Evolutionary conservation across 192 early-diverging fungal genomes (phyloP).

Genomic region (Backusella macrospora): DNA sequence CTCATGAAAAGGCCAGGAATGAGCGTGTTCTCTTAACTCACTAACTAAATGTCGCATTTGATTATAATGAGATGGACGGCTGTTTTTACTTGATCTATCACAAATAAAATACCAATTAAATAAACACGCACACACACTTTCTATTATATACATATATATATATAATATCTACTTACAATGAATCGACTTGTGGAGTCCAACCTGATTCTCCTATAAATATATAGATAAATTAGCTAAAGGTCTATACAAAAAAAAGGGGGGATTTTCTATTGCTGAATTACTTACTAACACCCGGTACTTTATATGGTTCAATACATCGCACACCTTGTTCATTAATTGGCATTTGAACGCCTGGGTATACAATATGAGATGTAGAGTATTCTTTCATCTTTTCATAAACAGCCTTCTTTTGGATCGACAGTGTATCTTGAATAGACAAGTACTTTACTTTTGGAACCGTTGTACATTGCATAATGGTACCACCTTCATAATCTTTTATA

Average conservation of each 20-base stretch:
- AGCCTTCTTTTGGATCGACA: constrained; percentile 77
- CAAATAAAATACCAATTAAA: not conserved
- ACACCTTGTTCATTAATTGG: constrained; percentile 61
- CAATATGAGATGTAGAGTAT: constrained; percentile 70
- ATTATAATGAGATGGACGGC: constrained; percentile 60
- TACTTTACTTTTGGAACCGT: constrained; percentile 92
- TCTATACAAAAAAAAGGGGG: not conserved
- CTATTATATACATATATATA: not conserved
- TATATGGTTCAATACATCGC: constrained; percentile 70
- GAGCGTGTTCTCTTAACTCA: constrained; percentile 75
- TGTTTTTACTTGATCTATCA: constrained; percentile 44
- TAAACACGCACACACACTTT: no score
- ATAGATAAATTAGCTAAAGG: not conserved
- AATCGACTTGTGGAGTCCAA: constrained; percentile 90
- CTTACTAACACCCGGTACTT: constrained; percentile 75
- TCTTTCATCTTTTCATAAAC: constrained; percentile 85
- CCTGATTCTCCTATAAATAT: constrained; percentile 73
- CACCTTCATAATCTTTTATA: constrained; percentile 99
- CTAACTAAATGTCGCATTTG: constrained; percentile 75
- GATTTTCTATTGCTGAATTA: not conserved
- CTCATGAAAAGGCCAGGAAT: constrained; percentile 92
- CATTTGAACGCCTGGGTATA: constrained; percentile 76
- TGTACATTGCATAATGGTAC: constrained; percentile 95
- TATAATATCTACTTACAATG: constrained; percentile 33
- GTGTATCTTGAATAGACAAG: constrained; percentile 67